Percentiles rank a stretch among this genome's conserved stretches.
Evolutionary conservation across 2,329 filamentous ascomycete genomes (phyloP).

Genomic region (Hymenoscyphus repandus): DNA sequence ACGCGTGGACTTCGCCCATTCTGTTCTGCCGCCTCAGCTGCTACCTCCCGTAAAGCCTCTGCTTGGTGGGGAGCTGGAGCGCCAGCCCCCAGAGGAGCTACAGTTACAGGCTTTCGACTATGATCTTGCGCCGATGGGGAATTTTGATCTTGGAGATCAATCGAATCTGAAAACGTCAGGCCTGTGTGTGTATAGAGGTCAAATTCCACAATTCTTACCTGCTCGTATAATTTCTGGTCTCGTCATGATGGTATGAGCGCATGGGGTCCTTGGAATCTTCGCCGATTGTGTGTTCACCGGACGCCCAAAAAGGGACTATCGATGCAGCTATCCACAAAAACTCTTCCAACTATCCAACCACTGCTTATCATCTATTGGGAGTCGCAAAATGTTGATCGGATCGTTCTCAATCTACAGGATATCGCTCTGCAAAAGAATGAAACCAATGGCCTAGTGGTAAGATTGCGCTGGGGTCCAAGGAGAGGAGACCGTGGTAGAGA

Average conservation of each 20-base stretch:
- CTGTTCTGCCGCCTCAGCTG: constrained; percentile 71
- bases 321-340: constrained; percentile 17
- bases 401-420: not conserved
- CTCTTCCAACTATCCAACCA: constrained; percentile 8
- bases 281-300: constrained; percentile 6
- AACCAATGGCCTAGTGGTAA: not conserved
- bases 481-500: too few species aligned
- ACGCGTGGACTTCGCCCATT: constrained; percentile 58
- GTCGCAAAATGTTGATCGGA: not conserved
- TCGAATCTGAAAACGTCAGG: constrained; percentile 63
- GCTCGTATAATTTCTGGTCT: constrained; percentile 51
- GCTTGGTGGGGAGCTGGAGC: constrained; percentile 70
- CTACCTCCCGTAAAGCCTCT: constrained; percentile 73
- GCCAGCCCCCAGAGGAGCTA: constrained; percentile 45
- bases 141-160: constrained; percentile 84
- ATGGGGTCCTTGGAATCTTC: constrained; percentile 14
- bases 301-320: constrained; percentile 9
- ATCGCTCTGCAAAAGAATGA: not conserved
- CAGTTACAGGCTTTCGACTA: constrained; percentile 47
- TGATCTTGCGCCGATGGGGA: constrained; percentile 83
- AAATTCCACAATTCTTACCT: constrained; percentile 34
- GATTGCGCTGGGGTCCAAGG: not conserved
- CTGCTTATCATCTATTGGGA: not conserved
- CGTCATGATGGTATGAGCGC: constrained; percentile 39
- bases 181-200: not conserved